Base-by-base conservation (phyloP, 768 basidiomycete genomes). In the Lactifluus piperatus region DNA sequence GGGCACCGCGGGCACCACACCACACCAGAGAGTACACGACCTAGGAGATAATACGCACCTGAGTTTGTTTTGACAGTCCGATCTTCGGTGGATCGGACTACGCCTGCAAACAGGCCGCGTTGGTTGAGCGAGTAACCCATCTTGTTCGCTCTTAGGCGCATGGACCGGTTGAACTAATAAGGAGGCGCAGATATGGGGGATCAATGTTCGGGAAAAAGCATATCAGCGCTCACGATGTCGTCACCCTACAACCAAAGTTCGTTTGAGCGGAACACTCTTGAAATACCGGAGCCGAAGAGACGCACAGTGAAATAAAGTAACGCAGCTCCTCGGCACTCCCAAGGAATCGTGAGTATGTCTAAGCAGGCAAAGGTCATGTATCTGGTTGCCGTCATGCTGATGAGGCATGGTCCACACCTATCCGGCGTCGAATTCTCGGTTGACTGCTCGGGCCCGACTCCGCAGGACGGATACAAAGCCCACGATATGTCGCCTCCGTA, bases 51-150 rank as follows among this genome's bases (percentile, higher is more conserved):
- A 43, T 7, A 51, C 75, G 34, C 54, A 84, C 89, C 89, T 57
- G 73, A 68, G 64, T 77, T 81, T 13, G 82, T 68, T 67, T 89
- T 86, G 59, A 85, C 76, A 41, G 76, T 74, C 39, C 80, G 72
- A 64, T 88, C 78, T 30, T 76, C 76, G 16, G 82, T 82, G 68
- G 90, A 85, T 11, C 93, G 81, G 16, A 89, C 70, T 32, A 94
- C 85, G 0, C 81, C 86, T 6, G 73, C 76, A 65, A 78, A 94
- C 5, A 97, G 71, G 0, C 93, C 94, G 47, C 82, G 80, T 69
- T 97, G 94, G 65, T 97, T 97, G 47, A 97, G 77, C 13, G 87
- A 88, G 71, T 84, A 92, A 0, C 91, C 91, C 68, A 86, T 78
- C 48, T 78, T 81, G 63, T 81, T 81, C 3, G 94, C 94, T 71